A percentile compares a stretch with the other conserved stretches of the same genome.
These are phyloP conservation scores for Penicillium parvum DNA, from an alignment of 495 filamentous ascomycete species.

Conservation along the genomic window DNA sequence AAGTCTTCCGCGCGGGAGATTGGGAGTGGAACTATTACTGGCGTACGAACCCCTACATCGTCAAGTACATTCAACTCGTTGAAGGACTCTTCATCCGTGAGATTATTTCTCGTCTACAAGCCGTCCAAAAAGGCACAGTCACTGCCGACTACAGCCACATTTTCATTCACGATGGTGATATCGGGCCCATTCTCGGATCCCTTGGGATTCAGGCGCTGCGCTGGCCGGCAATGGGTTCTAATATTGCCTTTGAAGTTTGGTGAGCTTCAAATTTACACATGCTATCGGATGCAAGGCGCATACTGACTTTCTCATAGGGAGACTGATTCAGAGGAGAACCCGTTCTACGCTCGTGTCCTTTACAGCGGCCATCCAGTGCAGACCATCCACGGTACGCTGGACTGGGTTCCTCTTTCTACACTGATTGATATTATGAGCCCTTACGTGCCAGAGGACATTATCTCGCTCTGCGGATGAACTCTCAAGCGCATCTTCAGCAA, in stretches of 20 bases:
- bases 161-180: constrained; percentile 30
- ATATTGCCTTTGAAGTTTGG: constrained; percentile 32
- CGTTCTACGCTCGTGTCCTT: constrained; percentile 33
- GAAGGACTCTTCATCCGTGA: constrained; percentile 42
- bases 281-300: no score
- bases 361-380: constrained; percentile 32
- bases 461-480: constrained; percentile 12
- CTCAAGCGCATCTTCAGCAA: no score
- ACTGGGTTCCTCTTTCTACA: constrained; percentile 11
- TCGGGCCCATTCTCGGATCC: constrained; percentile 27
- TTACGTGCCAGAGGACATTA: constrained; percentile 11
- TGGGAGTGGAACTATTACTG: constrained; percentile 48
- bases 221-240: constrained; percentile 31
- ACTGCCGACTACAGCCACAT: constrained; percentile 29
- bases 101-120: constrained; percentile 32
- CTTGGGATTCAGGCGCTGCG: constrained; percentile 26
- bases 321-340: constrained; percentile 1
- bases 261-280: constrained; percentile 26
- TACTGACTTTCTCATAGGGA: constrained; percentile 14
- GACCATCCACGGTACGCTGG: constrained; percentile 13
- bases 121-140: constrained; percentile 21
- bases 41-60: constrained; percentile 33
- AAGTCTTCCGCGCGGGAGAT: constrained; percentile 43
- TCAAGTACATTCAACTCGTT: constrained; percentile 36
- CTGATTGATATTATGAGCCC: constrained; percentile 13